Conservation (phyloP, 2,329 filamentous ascomycete species). For the Phialemonium atrogriseum region DNA sequence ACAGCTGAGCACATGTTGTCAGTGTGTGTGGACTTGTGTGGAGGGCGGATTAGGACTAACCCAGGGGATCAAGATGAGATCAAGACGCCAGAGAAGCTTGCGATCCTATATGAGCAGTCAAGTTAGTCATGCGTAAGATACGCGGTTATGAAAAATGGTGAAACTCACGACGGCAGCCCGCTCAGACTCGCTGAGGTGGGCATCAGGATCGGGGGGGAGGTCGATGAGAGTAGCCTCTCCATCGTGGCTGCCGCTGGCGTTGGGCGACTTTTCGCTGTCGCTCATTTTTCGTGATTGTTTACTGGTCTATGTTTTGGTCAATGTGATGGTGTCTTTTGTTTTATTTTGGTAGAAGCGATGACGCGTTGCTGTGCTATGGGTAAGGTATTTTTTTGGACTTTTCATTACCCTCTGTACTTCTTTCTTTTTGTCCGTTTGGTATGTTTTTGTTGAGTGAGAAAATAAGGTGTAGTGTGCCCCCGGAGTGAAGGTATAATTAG, state of each 20-base stretch:
- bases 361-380: too few relatives aligned
- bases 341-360: too few relatives aligned
- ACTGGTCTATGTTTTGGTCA: too few relatives aligned
- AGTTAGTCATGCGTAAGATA: neutral
- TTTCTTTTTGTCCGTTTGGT: too few relatives aligned
- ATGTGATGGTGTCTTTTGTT: too few relatives aligned
- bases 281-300: constrained; percentile 1
- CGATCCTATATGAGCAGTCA: constrained; percentile 18
- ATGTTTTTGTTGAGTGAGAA: too few relatives aligned
- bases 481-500: too few relatives aligned
- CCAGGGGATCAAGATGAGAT: constrained; percentile 26
- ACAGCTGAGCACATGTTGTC: constrained; percentile 39
- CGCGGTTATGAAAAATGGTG: neutral
- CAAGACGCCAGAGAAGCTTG: constrained; percentile 21
- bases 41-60: constrained; percentile 11
- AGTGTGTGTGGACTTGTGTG: neutral
- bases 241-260: constrained; percentile 1
- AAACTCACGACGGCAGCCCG: constrained; percentile 11
- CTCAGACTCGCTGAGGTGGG: constrained; percentile 12
- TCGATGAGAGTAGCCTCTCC: constrained; percentile 4
- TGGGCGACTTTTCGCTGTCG: constrained; percentile 4
- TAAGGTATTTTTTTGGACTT: too few relatives aligned
- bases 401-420: too few relatives aligned
- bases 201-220: constrained; percentile 18
- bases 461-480: too few relatives aligned